Evolutionary conservation across 768 basidiomycete genomes (phyloP), one percentile per base, ranked within the genome.

Genomic region (Chiua virens): DNA sequence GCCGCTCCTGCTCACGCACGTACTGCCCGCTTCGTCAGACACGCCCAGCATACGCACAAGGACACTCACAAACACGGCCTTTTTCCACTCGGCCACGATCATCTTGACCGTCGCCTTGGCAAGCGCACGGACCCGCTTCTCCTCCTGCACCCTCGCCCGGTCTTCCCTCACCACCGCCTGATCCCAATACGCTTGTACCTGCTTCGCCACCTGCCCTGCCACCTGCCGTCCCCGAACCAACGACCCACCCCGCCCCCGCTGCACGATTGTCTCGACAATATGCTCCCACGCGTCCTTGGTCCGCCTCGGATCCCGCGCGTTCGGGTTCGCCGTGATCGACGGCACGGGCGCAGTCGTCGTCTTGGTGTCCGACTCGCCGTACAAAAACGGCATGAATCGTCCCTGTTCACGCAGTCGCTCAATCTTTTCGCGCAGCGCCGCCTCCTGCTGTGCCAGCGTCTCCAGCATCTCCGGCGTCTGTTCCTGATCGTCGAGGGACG

Each of bases 41-140:
- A n/a, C n/a, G n/a, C n/a, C n/a, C n/a, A n/a, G n/a, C n/a, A n/a
- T n/a, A n/a, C n/a, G n/a, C n/a, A n/a, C n/a, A n/a, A n/a, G n/a
- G n/a, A n/a, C n/a, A 79, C 90, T 63, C 62, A 89, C 90, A 59
- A 84, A 83, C 40, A 94, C 83, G 8, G 90, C 94, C 62, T 89
- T 84, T 68, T 87, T 89, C 95, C 95, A 98, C 63, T 92, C 87
- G 8, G 76, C 77, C 27, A 79, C 76, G 25, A 97, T 82, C 60
- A 83, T 70, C 58, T 81, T 82, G 42, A 87, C 75, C 0, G 89
- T 85, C 20, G 81, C 78, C 71, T 88, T 90, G 13, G 89, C 89
- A 34, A 92, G 60, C 4, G 72, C 75, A 46, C 81, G 75, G 57
- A 89, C 55, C 25, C 85, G 75, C 66, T 79, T 81, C 71, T 92